phyloP scores from a whole-genome alignment of 2,329 filamentous ascomycete genomes.

The Epichloe bromicola region DNA sequence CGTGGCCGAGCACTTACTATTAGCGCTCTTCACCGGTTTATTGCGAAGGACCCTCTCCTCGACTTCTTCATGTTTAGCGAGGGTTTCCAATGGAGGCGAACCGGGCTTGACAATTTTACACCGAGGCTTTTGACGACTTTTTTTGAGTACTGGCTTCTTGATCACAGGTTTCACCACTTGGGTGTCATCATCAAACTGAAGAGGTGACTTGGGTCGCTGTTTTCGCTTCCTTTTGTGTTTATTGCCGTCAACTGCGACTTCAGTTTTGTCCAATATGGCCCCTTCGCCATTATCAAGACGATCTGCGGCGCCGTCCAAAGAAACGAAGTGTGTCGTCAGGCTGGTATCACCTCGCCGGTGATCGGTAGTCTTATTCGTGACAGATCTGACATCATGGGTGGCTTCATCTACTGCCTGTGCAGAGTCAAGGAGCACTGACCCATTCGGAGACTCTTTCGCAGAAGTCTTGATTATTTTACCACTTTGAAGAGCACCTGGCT shows the following conservation, averaged over 20 bases:
- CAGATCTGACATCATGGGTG: not conserved
- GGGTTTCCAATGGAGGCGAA: not conserved
- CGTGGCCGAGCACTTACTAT: not conserved
- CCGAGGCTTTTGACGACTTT: not conserved
- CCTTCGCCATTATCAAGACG: not conserved
- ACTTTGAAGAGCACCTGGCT: not conserved
- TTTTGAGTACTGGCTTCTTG: constrained; percentile 1
- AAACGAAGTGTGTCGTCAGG: not conserved
- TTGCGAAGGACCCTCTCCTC: not conserved
- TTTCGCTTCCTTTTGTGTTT: constrained; percentile 13
- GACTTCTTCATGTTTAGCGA: not conserved
- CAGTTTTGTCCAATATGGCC: not conserved
- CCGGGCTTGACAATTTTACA: not conserved
- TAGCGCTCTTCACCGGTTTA: too few relatives aligned
- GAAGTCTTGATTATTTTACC: not conserved
- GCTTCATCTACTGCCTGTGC: not conserved
- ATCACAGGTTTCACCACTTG: constrained; percentile 12
- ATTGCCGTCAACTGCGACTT: not conserved
- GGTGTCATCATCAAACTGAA: constrained; percentile 20
- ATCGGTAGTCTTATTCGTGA: not conserved
- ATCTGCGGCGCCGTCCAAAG: not conserved
- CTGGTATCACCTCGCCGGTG: not conserved
- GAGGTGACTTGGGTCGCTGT: constrained; percentile 21
- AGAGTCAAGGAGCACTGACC: not conserved
- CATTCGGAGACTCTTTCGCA: not conserved